Percentiles rank a stretch among this genome's conserved stretches.
Conservation (phyloP, 176 grass and related monocot genomes). For the Oryza glaberrima region DNA sequence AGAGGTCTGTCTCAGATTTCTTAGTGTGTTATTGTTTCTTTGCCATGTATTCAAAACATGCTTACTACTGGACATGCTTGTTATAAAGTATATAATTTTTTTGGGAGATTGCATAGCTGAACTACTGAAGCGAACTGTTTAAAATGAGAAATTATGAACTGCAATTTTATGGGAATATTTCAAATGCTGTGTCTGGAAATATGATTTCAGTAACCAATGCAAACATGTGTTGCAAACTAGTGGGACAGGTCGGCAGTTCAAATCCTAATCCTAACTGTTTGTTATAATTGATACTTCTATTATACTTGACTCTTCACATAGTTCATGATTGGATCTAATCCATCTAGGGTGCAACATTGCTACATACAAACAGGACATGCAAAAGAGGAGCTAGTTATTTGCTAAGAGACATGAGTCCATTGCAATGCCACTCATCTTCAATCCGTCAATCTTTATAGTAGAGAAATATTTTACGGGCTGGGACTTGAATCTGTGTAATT, state of each 20-base stretch:
- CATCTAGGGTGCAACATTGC: neutral
- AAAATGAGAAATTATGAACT: conserved; percentile 25
- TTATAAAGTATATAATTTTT: neutral
- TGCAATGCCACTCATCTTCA: conserved; percentile 11
- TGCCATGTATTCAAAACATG: conserved; percentile 3
- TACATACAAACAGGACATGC: neutral
- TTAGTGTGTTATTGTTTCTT: neutral
- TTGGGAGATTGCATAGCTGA: neutral
- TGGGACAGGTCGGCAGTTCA: neutral
- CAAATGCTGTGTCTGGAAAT: neutral
- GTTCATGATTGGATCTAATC: conserved; percentile 7
- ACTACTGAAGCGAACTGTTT: neutral
- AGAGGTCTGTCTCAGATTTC: conserved; percentile 61
- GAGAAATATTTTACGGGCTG: neutral
- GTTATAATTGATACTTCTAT: neutral
- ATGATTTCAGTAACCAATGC: neutral
- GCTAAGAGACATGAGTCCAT: neutral
- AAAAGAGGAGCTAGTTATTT: neutral
- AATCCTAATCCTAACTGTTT: conserved; percentile 2
- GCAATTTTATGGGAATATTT: neutral
- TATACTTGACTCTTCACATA: conserved; percentile 22
- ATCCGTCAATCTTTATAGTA: conserved; percentile 10
- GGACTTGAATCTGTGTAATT: conserved; percentile 14
- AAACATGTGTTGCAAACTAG: neutral
- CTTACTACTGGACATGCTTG: neutral